These are phyloP conservation scores for Stephania yunnanensis DNA, from an alignment of 164 flowering plant species.

Conservation along the genomic window DNA sequence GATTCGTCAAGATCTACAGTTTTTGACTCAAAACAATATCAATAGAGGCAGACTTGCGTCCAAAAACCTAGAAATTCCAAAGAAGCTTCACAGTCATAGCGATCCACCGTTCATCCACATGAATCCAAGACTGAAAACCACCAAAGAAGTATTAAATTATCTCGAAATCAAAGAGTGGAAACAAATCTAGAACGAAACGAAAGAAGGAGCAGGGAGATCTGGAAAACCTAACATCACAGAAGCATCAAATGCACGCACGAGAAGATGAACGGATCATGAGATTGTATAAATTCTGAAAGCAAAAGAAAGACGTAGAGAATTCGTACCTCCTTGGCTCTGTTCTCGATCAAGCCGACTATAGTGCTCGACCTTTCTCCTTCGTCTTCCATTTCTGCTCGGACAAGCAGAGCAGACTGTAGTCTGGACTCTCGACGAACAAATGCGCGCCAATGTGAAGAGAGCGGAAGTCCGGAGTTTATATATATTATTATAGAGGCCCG, in stretches of 20 bases:
- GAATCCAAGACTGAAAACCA: background rate
- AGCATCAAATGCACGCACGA: background rate
- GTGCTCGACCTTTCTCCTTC: conserved; percentile 72
- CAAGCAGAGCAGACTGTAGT: background rate
- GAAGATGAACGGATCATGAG: background rate
- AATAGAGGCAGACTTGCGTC: background rate
- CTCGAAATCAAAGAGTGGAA: background rate
- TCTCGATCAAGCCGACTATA: conserved; percentile 77
- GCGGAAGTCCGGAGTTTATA: background rate
- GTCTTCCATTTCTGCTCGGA: conserved; percentile 42
- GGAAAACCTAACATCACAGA: background rate
- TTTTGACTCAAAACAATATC: background rate
- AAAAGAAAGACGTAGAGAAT: conserved; percentile 4
- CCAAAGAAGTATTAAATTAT: background rate
- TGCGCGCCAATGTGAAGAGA: background rate
- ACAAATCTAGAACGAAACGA: background rate
- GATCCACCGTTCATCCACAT: background rate
- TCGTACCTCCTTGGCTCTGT: conserved; percentile 85
- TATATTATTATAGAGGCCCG: too few relatives aligned
- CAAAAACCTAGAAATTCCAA: background rate
- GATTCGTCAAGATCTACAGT: background rate
- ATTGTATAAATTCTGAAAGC: background rate
- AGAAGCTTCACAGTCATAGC: background rate
- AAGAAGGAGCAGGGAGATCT: background rate
- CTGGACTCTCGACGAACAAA: background rate